phyloP scores from a whole-genome alignment of 768 basidiomycete species.

The Coprinopsis sp. region DNA sequence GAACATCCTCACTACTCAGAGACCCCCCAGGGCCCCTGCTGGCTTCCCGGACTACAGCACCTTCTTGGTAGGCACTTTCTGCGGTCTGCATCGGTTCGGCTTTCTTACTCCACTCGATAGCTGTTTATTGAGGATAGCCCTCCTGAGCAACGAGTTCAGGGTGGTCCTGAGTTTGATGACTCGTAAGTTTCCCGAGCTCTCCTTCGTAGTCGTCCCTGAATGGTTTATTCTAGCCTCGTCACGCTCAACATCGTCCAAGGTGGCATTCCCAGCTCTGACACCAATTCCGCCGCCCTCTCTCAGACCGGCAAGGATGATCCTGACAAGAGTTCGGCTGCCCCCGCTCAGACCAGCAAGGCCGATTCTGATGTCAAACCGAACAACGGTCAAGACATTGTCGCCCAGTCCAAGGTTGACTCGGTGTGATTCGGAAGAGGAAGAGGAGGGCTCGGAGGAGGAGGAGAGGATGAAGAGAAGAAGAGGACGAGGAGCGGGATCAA shows the following conservation, averaged over 20 bases:
- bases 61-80: neutral
- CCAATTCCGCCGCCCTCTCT: neutral
- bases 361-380: slow-evolving; percentile 17
- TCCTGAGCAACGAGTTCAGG: neutral
- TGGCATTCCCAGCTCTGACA: neutral
- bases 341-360: slow-evolving; percentile 13
- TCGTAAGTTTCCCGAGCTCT: neutral
- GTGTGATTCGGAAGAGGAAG: slow-evolving; percentile 6
- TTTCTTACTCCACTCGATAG: too few species aligned
- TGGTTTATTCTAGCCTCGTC: neutral
- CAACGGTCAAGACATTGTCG: slow-evolving; percentile 15
- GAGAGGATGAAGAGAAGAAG: too few species aligned
- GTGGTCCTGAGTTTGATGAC: neutral
- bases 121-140: neutral
- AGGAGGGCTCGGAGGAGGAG: too few species aligned
- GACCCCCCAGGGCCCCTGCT: neutral
- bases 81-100: too few species aligned
- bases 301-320: neutral
- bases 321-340: neutral
- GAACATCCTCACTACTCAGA: neutral
- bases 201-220: neutral
- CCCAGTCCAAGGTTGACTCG: slow-evolving; percentile 13
- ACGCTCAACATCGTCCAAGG: neutral
- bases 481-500: slow-evolving; percentile 10
- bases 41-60: slow-evolving; percentile 1